Conservation (phyloP, 345 rosid species). For the Salix caprea region DNA sequence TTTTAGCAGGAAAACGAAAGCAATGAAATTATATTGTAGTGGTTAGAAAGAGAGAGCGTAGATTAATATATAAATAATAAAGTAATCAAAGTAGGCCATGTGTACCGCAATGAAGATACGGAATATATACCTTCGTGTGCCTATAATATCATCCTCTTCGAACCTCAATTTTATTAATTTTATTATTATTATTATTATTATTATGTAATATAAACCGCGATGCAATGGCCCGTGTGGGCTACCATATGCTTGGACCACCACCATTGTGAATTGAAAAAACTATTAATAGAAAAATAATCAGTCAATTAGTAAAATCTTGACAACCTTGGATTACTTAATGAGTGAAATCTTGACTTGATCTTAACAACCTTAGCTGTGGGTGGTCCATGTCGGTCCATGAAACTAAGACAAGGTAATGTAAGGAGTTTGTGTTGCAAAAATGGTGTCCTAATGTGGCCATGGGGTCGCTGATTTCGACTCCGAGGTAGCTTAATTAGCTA, state of each 20-base stretch:
- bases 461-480: not conserved
- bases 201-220: conserved; percentile 1
- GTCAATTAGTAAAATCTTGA: no score
- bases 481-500: not conserved
- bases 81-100: not conserved
- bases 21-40: not conserved
- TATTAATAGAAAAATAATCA: not conserved
- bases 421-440: not conserved
- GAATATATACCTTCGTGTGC: conserved; percentile 23
- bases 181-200: not conserved
- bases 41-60: not conserved
- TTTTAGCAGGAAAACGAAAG: not conserved
- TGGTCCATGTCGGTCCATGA: not conserved
- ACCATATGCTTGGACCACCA: no score
- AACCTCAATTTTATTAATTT: not conserved
- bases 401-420: not conserved
- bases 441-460: conserved; percentile 1
- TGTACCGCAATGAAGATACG: conserved; percentile 8
- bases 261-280: not conserved
- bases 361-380: not conserved
- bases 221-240: not conserved
- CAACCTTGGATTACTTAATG: not conserved
- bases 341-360: not conserved
- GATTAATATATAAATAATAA: not conserved
- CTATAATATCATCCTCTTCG: not conserved